Base-by-base conservation (phyloP, 1,284 basidiomycete genomes). In the Somion occarium region DNA sequence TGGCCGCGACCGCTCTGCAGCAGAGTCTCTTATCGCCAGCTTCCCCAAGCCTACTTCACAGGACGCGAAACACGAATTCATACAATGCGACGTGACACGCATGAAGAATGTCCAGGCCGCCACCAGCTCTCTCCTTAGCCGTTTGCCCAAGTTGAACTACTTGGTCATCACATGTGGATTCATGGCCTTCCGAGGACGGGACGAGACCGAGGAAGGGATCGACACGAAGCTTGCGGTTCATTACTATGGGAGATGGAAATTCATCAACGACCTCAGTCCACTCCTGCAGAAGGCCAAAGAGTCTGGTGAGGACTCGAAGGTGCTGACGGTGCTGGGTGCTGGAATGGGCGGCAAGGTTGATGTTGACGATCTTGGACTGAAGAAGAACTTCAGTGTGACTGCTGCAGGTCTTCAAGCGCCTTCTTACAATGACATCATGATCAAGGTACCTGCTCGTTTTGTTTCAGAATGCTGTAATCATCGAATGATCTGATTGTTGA, bases 371-470 rank as follows among this genome's bases (percentile, higher is more conserved):
- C 55, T 71, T 11, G 68, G 63, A 9, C 49, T 71, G 44, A 68
- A 67, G 59, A 65, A 63, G 45, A 49, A 44, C 34, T 71, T 66
- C 55, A 58, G 48, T 5, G 19, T 62, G 2, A 19, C 49, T 4
- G 53, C 53, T 18, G 65, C 65, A 1, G 61, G 53, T 2, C 34
- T 53, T 23, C 52, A 56, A 2, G 59, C 58, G 3, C 58, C 62
- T 11, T 64, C 68, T 0, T 69, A 68, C 56, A 70, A 63, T 44
- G 69, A 72, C 49, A 38, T 65, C 34, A 64, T 65, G 61, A 59
- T 71, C 38, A 61, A 69, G 59, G 69, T 69, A 50, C 37, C 57
- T 52, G 22, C 15, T 34, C 11, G 43, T 26, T 19, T 13, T 38
- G 38, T 45, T 41, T 26, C 19, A 34, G 30, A 7, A 7, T n/a